These are phyloP conservation scores for Alternaria gansuensis DNA, from an alignment of 2,329 filamentous ascomycete genomes.

Conservation along the genomic window DNA sequence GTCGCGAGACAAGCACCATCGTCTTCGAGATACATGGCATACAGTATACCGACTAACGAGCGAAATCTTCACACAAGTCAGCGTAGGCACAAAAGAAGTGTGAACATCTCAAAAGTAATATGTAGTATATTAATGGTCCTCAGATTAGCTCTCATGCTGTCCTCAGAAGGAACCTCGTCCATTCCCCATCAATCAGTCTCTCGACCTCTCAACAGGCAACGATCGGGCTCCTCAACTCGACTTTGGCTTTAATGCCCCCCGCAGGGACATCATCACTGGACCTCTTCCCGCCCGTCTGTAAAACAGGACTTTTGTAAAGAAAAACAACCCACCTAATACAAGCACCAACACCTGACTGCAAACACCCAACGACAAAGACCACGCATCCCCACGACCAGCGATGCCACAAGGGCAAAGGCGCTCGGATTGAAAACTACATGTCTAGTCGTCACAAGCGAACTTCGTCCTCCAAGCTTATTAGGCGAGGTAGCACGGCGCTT, in stretches of 20 bases:
- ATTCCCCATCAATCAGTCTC: slow-evolving; percentile 22
- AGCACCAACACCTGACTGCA: slow-evolving; percentile 20
- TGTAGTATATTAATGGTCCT: slow-evolving; percentile 35
- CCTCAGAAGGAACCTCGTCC: slow-evolving; percentile 42
- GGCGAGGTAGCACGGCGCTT: slow-evolving; percentile 37
- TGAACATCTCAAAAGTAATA: background rate
- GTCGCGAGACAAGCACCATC: background rate
- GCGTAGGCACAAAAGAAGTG: background rate
- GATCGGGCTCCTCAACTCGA: slow-evolving; percentile 42
- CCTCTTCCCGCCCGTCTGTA: slow-evolving; percentile 32
- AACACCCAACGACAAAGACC: slow-evolving; percentile 39
- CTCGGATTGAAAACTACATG: slow-evolving; percentile 52
- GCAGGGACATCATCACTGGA: slow-evolving; percentile 48
- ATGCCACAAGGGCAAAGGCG: slow-evolving; percentile 33
- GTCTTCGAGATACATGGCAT: background rate
- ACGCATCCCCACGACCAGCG: slow-evolving; percentile 35
- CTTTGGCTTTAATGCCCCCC: slow-evolving; percentile 49
- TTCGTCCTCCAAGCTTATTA: slow-evolving; percentile 27
- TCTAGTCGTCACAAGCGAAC: slow-evolving; percentile 41
- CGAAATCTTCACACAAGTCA: slow-evolving; percentile 6
- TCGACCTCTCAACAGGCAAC: slow-evolving; percentile 25
- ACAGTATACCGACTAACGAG: background rate
- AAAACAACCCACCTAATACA: slow-evolving; percentile 21
- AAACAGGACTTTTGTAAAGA: slow-evolving; percentile 19
- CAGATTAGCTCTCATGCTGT: slow-evolving; percentile 51